Evolutionary conservation across 2,329 filamentous ascomycete genomes (phyloP).

Genomic region (Pestalotiopsis sp.): DNA sequence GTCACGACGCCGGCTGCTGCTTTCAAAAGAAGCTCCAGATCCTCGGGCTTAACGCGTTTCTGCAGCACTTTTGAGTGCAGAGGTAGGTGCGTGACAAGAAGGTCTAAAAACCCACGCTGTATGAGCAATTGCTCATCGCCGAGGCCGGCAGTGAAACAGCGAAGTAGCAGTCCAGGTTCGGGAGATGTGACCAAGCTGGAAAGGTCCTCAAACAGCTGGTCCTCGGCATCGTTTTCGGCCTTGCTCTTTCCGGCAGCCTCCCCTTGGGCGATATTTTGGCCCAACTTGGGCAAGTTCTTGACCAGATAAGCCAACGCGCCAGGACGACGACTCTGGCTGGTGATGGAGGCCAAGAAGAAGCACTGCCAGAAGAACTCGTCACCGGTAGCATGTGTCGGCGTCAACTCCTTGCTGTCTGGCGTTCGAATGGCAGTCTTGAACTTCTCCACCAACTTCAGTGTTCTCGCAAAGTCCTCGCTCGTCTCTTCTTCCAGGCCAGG

Average conservation of each 20-base stretch:
- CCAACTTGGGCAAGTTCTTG: constrained; percentile 76
- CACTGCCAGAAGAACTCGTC: constrained; percentile 98
- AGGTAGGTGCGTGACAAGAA: constrained; percentile 88
- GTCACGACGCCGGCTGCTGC: constrained; percentile 87
- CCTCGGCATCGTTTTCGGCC: constrained; percentile 34
- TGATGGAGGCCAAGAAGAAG: constrained; percentile 91
- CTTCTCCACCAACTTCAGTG: constrained; percentile 75
- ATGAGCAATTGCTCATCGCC: constrained; percentile 87
- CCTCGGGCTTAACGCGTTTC: constrained; percentile 69
- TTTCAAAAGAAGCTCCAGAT: constrained; percentile 79
- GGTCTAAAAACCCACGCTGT: constrained; percentile 90
- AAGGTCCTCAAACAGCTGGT: constrained; percentile 56
- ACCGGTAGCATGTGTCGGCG: constrained; percentile 57
- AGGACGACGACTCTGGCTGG: constrained; percentile 80
- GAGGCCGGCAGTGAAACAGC: constrained; percentile 90
- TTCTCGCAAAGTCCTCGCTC: constrained; percentile 94
- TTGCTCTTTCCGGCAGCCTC: constrained; percentile 33
- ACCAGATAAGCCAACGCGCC: constrained; percentile 87
- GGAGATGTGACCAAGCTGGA: constrained; percentile 77
- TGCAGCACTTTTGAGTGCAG: constrained; percentile 83
- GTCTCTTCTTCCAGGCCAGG: constrained; percentile 95
- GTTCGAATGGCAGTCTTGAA: constrained; percentile 72
- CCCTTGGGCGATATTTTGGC: constrained; percentile 39
- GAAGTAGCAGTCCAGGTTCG: constrained; percentile 86
- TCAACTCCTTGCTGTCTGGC: constrained; percentile 51